Evolutionary conservation across 345 rosid species (phyloP).

Genomic region (Eucalyptus cladocalyx): DNA sequence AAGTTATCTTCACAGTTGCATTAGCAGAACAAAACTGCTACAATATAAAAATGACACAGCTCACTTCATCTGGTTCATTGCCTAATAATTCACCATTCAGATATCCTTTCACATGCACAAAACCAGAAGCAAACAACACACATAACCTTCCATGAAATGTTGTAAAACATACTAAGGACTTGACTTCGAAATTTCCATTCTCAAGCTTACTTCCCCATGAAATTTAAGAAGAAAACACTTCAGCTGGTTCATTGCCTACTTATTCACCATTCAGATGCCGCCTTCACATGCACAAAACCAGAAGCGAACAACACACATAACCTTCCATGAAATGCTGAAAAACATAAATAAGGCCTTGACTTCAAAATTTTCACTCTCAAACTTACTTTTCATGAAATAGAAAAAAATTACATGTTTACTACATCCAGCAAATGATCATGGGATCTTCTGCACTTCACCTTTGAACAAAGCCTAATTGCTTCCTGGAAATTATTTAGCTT

Average conservation of each 20-base stretch:
- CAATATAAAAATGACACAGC: background rate
- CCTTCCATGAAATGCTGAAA: background rate
- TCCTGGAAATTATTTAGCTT: slow-evolving; percentile 2
- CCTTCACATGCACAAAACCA: background rate
- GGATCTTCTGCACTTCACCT: background rate
- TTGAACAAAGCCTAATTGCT: background rate
- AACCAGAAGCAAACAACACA: background rate
- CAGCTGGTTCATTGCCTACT: background rate
- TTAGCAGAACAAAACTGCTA: background rate
- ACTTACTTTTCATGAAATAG: background rate
- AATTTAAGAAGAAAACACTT: background rate
- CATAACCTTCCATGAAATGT: background rate
- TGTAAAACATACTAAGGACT: background rate
- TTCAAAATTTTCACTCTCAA: background rate
- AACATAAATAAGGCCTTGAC: background rate
- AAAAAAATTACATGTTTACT: background rate
- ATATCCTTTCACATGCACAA: background rate
- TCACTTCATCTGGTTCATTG: background rate
- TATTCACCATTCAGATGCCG: background rate
- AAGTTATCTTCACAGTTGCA: background rate
- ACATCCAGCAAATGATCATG: background rate
- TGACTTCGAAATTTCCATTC: background rate
- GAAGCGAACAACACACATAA: background rate
- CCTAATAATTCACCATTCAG: background rate
- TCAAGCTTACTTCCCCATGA: background rate